Evolutionary conservation across 1,139 yeast species (phyloP).

Genomic region (Chernovozyma sophiae-reginae): DNA sequence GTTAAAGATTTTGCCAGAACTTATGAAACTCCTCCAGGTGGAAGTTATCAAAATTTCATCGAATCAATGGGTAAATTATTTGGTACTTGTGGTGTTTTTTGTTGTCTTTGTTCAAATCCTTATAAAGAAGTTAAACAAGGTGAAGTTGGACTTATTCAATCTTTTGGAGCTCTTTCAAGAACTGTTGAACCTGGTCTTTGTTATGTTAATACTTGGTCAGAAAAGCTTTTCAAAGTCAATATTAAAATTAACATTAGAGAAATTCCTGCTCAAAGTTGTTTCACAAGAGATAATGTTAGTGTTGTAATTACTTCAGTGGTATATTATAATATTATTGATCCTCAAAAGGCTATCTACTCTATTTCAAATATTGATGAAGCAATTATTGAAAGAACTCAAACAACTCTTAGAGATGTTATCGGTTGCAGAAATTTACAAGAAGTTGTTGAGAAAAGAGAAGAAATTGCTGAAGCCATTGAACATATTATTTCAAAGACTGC

Average conservation of each 20-base stretch:
- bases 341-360: constrained; percentile 63
- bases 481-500: constrained; percentile 63
- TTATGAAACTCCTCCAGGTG: constrained; percentile 34
- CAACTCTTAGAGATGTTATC: constrained; percentile 69
- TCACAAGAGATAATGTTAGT: constrained; percentile 68
- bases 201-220: constrained; percentile 63
- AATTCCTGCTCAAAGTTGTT: constrained; percentile 63
- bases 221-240: constrained; percentile 49
- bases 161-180: constrained; percentile 64
- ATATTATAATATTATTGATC: constrained; percentile 64
- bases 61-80: constrained; percentile 41
- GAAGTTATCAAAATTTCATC: constrained; percentile 39
- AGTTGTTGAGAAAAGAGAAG: constrained; percentile 72
- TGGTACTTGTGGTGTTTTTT: constrained; percentile 59
- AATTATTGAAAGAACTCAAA: constrained; percentile 68
- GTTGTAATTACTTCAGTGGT: constrained; percentile 62
- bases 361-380: constrained; percentile 55
- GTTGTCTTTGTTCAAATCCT: constrained; percentile 60
- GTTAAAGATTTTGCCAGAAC: constrained; percentile 31
- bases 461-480: constrained; percentile 64
- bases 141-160: constrained; percentile 64
- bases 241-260: constrained; percentile 61
- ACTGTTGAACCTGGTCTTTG: constrained; percentile 70
- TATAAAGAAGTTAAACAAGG: constrained; percentile 64
- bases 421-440: constrained; percentile 69